Percentiles rank a stretch among this genome's conserved stretches.
phyloP scores from a whole-genome alignment of 768 basidiomycete genomes.

The Plicaturopsis crispa region DNA sequence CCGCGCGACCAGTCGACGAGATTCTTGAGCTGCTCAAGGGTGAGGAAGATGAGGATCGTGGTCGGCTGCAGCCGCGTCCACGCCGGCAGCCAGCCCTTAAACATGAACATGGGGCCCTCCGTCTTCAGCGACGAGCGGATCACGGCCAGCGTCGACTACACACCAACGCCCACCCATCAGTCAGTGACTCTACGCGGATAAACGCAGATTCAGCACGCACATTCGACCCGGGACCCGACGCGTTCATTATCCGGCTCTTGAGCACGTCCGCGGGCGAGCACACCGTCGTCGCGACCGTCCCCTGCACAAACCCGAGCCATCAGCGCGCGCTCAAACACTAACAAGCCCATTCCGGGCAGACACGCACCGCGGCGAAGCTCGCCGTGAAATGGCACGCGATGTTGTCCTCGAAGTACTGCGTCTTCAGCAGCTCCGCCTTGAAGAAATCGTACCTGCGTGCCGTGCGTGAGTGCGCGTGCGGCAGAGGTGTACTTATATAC shows the following conservation, averaged over 20 bases:
- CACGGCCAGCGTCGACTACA: conserved; percentile 61
- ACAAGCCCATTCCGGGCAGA: neutral
- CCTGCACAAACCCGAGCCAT: conserved; percentile 27
- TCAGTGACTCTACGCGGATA: too few species aligned
- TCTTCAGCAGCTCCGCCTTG: conserved; percentile 75
- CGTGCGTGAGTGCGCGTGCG: conserved; percentile 1
- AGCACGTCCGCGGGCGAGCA: conserved; percentile 87
- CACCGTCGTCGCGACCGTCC: conserved; percentile 83
- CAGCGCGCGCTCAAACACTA: neutral
- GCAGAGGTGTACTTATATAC: conserved; percentile 18
- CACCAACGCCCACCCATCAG: too few species aligned
- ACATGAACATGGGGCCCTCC: conserved; percentile 87
- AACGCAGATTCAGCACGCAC: conserved; percentile 31
- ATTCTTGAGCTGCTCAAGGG: conserved; percentile 75
- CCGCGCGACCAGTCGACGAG: conserved; percentile 52
- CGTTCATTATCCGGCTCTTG: conserved; percentile 88
- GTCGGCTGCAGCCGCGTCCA: conserved; percentile 84
- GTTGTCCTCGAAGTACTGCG: conserved; percentile 70
- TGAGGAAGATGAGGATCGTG: conserved; percentile 83
- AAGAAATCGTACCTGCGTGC: conserved; percentile 76
- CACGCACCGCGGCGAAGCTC: conserved; percentile 73
- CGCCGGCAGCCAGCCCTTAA: conserved; percentile 87
- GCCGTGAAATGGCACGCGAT: conserved; percentile 80
- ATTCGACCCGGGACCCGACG: conserved; percentile 71
- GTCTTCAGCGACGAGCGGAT: conserved; percentile 60